These are phyloP conservation scores for Oxytropis ochrocephala DNA, from an alignment of 306 rosid genomes.

Conservation along the genomic window DNA sequence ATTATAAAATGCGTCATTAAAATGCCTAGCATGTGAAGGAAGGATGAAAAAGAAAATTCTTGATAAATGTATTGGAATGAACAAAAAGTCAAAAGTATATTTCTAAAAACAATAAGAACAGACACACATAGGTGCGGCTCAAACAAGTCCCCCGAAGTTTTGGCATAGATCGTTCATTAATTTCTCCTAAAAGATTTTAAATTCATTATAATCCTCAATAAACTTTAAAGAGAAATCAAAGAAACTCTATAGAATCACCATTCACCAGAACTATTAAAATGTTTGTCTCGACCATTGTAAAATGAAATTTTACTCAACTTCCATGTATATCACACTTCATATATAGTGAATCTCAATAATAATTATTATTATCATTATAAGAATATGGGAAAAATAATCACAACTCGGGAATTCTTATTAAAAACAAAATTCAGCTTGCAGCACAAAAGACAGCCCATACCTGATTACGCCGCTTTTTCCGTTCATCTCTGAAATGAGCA, in stretches of 20 bases:
- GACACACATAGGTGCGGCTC: not conserved
- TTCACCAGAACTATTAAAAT: not conserved
- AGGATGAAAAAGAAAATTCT: not conserved
- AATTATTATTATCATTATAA: not conserved
- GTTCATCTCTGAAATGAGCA: slow-evolving; percentile 95
- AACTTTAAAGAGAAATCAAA: slow-evolving; percentile 9
- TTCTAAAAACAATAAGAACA: not conserved
- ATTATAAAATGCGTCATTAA: not conserved
- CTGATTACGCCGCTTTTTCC: slow-evolving; percentile 87
- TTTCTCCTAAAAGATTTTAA: not conserved
- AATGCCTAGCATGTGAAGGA: slow-evolving; percentile 6
- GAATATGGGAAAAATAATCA: not conserved
- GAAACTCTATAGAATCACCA: not conserved
- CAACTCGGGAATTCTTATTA: not conserved
- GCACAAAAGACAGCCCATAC: slow-evolving; percentile 32
- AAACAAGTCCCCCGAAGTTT: not conserved
- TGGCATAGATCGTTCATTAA: not conserved
- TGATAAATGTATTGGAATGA: not conserved
- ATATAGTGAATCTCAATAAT: not conserved
- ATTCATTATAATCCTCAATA: not conserved
- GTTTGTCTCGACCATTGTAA: not conserved
- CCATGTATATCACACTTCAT: not conserved
- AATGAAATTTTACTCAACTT: not conserved
- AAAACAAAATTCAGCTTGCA: not conserved
- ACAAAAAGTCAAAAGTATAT: not conserved